phyloP scores from a whole-genome alignment of 176 grass and related monocot species.

The Carex scoparia region DNA sequence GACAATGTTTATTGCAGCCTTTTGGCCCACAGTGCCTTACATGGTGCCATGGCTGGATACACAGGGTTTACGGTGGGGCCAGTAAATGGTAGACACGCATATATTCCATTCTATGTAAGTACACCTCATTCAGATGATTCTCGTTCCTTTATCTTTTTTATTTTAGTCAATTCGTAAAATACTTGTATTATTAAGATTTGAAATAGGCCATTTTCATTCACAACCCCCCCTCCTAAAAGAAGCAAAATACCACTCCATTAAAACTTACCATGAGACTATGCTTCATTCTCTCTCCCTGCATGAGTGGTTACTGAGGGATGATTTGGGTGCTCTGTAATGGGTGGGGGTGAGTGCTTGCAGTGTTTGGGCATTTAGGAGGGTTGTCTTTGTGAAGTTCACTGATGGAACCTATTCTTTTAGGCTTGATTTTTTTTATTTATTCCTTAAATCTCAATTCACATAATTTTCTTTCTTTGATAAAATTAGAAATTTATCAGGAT shows the following conservation, averaged over 20 bases:
- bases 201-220: background rate
- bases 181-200: background rate
- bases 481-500: background rate
- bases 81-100: conserved; percentile 83
- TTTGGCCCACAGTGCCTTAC: conserved; percentile 75
- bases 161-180: background rate
- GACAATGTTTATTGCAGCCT: conserved; percentile 94
- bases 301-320: background rate
- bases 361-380: background rate
- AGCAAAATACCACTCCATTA: background rate
- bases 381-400: background rate
- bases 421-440: background rate
- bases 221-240: background rate
- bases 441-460: background rate
- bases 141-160: background rate
- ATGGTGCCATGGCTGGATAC: conserved; percentile 91
- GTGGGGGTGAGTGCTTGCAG: background rate
- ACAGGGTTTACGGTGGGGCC: conserved; percentile 79
- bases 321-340: background rate
- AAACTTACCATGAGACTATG: background rate
- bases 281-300: background rate
- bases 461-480: background rate
- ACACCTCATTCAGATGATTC: background rate
- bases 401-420: background rate
- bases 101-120: conserved; percentile 93